phyloP scores from a whole-genome alignment of 2,329 filamentous ascomycete genomes.

The Incumbomyces delicatus region DNA sequence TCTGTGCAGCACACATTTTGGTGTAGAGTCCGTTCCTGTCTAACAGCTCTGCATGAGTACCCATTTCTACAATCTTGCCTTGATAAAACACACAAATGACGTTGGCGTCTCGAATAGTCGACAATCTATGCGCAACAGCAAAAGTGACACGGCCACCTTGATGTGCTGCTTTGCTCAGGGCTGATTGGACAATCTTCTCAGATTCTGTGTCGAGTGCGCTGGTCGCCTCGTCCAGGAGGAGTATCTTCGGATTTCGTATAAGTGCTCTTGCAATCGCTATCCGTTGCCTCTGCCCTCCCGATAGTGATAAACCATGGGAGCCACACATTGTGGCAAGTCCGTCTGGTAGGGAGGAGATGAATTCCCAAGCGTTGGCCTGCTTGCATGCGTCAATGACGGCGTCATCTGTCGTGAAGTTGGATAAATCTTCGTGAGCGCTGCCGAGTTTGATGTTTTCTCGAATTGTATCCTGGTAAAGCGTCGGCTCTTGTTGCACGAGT shows the following conservation, averaged over 20 bases:
- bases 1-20: slow-evolving; percentile 24
- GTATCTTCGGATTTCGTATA: slow-evolving; percentile 25
- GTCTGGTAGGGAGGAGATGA: slow-evolving; percentile 30
- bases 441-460: slow-evolving; percentile 62
- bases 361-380: slow-evolving; percentile 30
- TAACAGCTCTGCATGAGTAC: slow-evolving; percentile 32
- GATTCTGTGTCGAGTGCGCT: slow-evolving; percentile 31
- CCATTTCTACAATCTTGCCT: slow-evolving; percentile 30
- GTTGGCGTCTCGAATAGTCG: slow-evolving; percentile 29
- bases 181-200: slow-evolving; percentile 26
- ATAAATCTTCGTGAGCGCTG: slow-evolving; percentile 12
- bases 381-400: slow-evolving; percentile 27
- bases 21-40: slow-evolving; percentile 31
- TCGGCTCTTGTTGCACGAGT: slow-evolving; percentile 65
- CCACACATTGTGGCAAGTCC: slow-evolving; percentile 28
- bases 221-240: slow-evolving; percentile 37
- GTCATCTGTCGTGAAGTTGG: slow-evolving; percentile 20
- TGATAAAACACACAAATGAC: slow-evolving; percentile 32
- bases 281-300: slow-evolving; percentile 35
- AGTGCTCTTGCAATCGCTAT: slow-evolving; percentile 35
- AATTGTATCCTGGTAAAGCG: slow-evolving; percentile 60
- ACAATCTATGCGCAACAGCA: slow-evolving; percentile 30
- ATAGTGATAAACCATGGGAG: slow-evolving; percentile 27
- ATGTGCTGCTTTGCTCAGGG: slow-evolving; percentile 23
- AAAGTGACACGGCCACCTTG: slow-evolving; percentile 24